phyloP scores from a whole-genome alignment of 1,284 basidiomycete genomes.

The Heimioporus punctisporus region DNA sequence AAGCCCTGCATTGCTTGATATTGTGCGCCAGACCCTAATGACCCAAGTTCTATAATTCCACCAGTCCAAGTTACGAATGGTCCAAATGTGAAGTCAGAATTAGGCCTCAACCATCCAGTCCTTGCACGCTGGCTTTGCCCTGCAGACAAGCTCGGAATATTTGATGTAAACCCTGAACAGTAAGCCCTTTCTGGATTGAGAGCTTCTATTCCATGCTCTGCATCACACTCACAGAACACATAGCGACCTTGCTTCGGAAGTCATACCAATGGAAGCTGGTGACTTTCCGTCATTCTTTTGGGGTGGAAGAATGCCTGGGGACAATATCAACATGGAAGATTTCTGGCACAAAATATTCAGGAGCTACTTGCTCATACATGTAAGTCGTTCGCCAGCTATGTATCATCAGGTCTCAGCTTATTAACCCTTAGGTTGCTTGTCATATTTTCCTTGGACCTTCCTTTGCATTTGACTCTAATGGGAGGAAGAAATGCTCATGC shows the following conservation, averaged over 20 bases:
- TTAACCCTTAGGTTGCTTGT: not conserved
- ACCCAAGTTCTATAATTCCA: not conserved
- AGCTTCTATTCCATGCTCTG: no score
- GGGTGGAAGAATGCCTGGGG: not conserved
- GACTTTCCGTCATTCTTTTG: not conserved
- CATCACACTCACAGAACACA: not conserved
- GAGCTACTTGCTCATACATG: not conserved
- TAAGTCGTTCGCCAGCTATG: not conserved
- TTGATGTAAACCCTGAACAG: not conserved
- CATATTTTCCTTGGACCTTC: constrained; percentile 1
- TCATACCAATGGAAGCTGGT: not conserved
- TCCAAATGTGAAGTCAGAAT: not conserved
- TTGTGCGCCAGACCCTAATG: not conserved
- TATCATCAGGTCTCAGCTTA: not conserved
- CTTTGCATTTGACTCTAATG: not conserved
- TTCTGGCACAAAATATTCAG: no score
- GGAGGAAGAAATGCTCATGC: not conserved
- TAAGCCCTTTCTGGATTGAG: no score
- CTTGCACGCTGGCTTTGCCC: not conserved
- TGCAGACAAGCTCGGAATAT: not conserved
- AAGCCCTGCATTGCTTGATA: not conserved
- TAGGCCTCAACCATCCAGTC: not conserved
- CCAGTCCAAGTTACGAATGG: not conserved
- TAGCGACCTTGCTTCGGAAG: not conserved
- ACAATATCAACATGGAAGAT: no score